phyloP scores from a whole-genome alignment of 331 rosid genomes.

The Arachis monticola region DNA sequence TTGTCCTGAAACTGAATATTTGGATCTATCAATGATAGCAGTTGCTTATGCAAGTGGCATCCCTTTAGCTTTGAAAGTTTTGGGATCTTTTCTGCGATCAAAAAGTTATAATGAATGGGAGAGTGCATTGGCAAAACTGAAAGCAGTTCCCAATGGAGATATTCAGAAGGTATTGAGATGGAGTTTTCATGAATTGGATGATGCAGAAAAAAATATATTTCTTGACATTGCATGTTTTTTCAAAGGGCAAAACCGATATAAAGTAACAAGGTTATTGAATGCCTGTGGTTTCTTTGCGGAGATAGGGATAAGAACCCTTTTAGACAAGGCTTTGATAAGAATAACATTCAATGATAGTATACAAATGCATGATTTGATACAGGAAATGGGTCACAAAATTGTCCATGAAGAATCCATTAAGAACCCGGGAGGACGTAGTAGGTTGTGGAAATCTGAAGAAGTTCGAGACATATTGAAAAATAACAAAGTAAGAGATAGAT shows the following conservation, averaged over 20 bases:
- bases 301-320: conserved; percentile 5
- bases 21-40: neutral
- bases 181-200: no score
- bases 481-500: neutral
- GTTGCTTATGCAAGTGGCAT: conserved; percentile 16
- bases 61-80: conserved; percentile 35
- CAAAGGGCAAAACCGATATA: neutral
- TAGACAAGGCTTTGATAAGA: conserved; percentile 9
- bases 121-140: conserved; percentile 7
- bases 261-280: neutral
- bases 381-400: conserved; percentile 2
- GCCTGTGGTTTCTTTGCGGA: conserved; percentile 1
- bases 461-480: conserved; percentile 10
- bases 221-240: conserved; percentile 14
- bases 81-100: neutral
- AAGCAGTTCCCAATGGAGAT: no score
- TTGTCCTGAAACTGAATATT: neutral
- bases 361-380: no score
- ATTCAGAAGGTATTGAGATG: no score
- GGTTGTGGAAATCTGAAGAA: conserved; percentile 10
- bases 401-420: neutral
- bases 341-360: neutral
- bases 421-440: conserved; percentile 22
- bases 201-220: neutral
- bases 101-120: conserved; percentile 13